Evolutionary conservation across 257 asterid genomes (phyloP).

Genomic region (Perilla frutescens): DNA sequence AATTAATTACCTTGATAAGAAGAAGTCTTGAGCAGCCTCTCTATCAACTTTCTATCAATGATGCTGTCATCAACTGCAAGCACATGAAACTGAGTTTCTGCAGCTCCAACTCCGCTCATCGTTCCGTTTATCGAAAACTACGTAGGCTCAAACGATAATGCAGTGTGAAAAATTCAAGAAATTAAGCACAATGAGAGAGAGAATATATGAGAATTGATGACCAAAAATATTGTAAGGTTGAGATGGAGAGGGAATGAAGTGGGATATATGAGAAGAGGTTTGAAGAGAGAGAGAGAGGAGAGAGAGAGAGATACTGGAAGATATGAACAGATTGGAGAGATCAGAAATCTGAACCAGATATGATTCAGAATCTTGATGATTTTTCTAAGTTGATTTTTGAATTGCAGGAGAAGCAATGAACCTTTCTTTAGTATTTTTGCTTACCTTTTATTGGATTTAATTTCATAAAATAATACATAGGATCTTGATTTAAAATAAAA

Average conservation of each 20-base stretch:
- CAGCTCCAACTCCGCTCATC: background rate
- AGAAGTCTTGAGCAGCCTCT: conserved; percentile 45
- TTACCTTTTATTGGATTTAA: conserved; percentile 27
- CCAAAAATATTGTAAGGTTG: background rate
- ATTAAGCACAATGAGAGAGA: background rate
- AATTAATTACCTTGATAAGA: conserved; percentile 50
- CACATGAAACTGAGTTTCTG: conserved; percentile 28
- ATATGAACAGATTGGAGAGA: conserved; percentile 38
- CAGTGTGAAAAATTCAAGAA: background rate
- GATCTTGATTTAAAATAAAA: conserved; percentile 30
- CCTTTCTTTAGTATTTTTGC: conserved; percentile 29
- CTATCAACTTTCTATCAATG: conserved; percentile 41
- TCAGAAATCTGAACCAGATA: conserved; percentile 37
- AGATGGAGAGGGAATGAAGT: conserved; percentile 15
- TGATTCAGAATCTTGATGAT: conserved; percentile 45
- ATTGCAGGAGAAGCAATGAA: conserved; percentile 41
- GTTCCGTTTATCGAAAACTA: background rate
- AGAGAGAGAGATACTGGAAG: conserved; percentile 38
- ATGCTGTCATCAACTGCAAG: conserved; percentile 46
- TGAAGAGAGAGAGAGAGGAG: conserved; percentile 17
- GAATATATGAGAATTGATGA: too few relatives aligned
- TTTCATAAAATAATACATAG: conserved; percentile 18
- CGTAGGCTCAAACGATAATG: background rate
- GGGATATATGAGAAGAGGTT: conserved; percentile 5
- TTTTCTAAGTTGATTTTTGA: conserved; percentile 39